These are phyloP conservation scores for Ophiostoma novo-ulmi DNA, from an alignment of 2,329 filamentous ascomycete genomes.

Conservation along the genomic window DNA sequence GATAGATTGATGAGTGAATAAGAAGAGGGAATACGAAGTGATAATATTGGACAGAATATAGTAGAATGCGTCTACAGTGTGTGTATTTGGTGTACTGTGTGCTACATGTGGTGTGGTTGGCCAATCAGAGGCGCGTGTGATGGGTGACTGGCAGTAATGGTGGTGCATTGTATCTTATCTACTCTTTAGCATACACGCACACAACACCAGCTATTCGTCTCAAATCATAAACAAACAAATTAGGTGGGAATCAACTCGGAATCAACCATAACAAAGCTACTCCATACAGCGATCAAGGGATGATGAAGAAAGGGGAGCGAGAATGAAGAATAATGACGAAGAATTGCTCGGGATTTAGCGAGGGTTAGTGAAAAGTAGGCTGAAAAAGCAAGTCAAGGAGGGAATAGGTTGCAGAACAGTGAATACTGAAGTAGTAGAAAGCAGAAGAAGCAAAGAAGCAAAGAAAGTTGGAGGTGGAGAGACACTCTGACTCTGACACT, in stretches of 20 bases:
- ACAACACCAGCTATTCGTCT: background rate
- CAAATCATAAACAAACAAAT: background rate
- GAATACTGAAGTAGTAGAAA: background rate
- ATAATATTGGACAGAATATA: background rate
- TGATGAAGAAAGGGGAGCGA: constrained; percentile 7
- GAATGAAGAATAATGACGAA: constrained; percentile 4
- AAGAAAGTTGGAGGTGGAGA: background rate
- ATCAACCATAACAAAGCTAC: background rate
- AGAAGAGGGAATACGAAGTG: background rate
- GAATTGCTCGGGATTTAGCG: background rate
- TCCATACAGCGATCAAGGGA: constrained; percentile 3
- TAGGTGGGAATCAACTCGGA: background rate
- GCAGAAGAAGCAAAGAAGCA: background rate
- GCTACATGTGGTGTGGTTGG: background rate
- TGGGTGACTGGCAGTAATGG: background rate
- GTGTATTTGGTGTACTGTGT: background rate
- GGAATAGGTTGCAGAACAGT: background rate
- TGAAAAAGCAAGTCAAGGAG: background rate
- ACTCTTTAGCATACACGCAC: no score
- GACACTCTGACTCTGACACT: background rate
- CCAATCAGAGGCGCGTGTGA: background rate
- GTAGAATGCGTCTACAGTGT: background rate
- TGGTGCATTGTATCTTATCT: no score
- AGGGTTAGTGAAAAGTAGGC: background rate
- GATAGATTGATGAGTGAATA: background rate